These are phyloP conservation scores for Thozetella sp. DNA, from an alignment of 495 filamentous ascomycete genomes.

Conservation along the genomic window DNA sequence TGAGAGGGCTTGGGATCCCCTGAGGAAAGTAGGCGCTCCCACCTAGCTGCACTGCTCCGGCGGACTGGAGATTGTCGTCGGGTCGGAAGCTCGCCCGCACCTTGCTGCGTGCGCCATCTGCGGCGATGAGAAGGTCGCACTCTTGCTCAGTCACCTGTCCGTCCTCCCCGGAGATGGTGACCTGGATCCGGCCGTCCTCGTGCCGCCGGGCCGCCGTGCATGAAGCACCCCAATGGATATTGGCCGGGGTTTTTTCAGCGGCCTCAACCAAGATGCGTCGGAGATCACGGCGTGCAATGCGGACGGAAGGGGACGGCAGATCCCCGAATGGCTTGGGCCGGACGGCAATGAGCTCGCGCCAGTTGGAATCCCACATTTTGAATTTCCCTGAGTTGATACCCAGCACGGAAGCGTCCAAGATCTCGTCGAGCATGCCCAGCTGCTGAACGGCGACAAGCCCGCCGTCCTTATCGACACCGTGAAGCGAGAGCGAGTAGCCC, in stretches of 20 bases:
- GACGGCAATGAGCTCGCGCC: conserved; percentile 19
- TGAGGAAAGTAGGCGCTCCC: conserved; percentile 24
- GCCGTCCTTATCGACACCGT: conserved; percentile 19
- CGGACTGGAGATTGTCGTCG: conserved; percentile 30
- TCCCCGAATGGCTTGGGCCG: conserved; percentile 9
- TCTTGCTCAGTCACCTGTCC: conserved; percentile 16
- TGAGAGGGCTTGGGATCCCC: conserved; percentile 20
- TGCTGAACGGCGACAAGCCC: conserved; percentile 22
- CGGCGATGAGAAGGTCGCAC: conserved; percentile 37
- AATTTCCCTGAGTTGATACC: conserved; percentile 16
- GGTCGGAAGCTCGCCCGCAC: conserved; percentile 31
- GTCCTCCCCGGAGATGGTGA: conserved; percentile 9
- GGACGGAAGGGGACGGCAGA: conserved; percentile 17
- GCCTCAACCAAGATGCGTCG: conserved; percentile 22
- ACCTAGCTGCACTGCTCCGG: conserved; percentile 28
- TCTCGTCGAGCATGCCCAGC: conserved; percentile 20
- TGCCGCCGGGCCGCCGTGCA: conserved; percentile 17
- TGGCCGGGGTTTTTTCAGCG: conserved; percentile 7
- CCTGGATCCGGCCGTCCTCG: conserved; percentile 4
- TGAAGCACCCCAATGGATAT: conserved; percentile 22
- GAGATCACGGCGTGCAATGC: conserved; percentile 20
- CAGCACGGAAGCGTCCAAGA: conserved; percentile 11
- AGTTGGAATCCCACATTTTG: conserved; percentile 24
- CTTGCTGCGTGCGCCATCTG: conserved; percentile 40
- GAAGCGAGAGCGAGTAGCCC: conserved; percentile 35